Evolutionary conservation across 768 basidiomycete species (phyloP).

Genomic region (Mycena floridula): DNA sequence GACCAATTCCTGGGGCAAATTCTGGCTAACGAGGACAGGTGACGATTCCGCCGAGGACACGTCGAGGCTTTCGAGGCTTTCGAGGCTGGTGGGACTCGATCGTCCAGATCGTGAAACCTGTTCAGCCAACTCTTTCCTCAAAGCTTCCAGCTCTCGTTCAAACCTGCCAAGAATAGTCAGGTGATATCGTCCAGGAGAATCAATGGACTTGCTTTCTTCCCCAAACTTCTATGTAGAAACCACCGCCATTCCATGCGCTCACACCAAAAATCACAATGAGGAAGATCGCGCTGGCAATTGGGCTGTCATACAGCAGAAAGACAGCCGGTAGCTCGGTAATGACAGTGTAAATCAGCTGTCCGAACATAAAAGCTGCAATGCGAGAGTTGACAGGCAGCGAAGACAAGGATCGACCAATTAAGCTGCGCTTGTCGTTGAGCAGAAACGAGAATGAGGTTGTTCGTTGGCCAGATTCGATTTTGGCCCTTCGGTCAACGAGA

Average conservation of each 20-base stretch:
- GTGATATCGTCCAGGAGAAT: slow-evolving; percentile 3
- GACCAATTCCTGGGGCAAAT: too few relatives aligned
- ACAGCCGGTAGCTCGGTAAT: slow-evolving; percentile 85
- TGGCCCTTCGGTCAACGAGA: slow-evolving; percentile 78
- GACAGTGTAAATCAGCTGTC: slow-evolving; percentile 80
- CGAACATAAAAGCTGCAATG: slow-evolving; percentile 71
- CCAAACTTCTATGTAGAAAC: slow-evolving; percentile 95
- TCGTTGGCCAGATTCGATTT: slow-evolving; percentile 88
- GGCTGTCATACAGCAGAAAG: slow-evolving; percentile 75
- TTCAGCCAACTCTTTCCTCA: slow-evolving; percentile 87
- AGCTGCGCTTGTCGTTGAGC: slow-evolving; percentile 80
- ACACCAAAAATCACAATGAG: slow-evolving; percentile 77
- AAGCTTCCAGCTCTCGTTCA: slow-evolving; percentile 84
- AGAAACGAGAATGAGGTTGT: slow-evolving; percentile 88
- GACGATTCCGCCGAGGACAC: background rate
- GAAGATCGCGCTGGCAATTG: slow-evolving; percentile 73
- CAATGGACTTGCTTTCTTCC: slow-evolving; percentile 76
- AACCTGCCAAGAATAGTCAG: slow-evolving; percentile 46
- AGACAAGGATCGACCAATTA: slow-evolving; percentile 69
- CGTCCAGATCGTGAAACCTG: slow-evolving; percentile 45
- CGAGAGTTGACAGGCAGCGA: slow-evolving; percentile 56
- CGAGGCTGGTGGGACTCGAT: slow-evolving; percentile 40
- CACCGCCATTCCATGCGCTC: slow-evolving; percentile 94
- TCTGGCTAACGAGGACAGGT: background rate
- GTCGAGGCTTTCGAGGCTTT: background rate